phyloP scores from a whole-genome alignment of 2,329 filamentous ascomycete species.

The Claviceps africana region DNA sequence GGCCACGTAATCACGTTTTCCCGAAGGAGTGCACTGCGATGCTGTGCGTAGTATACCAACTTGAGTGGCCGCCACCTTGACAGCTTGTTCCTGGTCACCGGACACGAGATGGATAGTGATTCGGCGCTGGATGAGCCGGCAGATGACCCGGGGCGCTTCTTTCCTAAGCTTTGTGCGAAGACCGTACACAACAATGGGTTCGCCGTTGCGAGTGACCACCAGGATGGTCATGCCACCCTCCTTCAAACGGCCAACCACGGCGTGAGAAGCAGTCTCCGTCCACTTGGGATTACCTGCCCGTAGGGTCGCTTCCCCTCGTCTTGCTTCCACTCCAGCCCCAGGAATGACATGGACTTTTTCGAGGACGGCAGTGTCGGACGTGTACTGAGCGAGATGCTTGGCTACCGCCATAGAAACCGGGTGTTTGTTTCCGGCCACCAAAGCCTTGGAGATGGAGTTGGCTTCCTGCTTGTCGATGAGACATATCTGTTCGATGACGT shows the following conservation, averaged over 20 bases:
- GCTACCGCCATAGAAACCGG: slow-evolving; percentile 35
- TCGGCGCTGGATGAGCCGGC: slow-evolving; percentile 28
- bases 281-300: slow-evolving; percentile 33
- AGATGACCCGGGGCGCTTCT: slow-evolving; percentile 30
- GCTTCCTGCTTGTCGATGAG: slow-evolving; percentile 12
- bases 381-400: slow-evolving; percentile 20
- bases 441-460: slow-evolving; percentile 13
- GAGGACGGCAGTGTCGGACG: slow-evolving; percentile 7
- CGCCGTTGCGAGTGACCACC: slow-evolving; percentile 12
- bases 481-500: slow-evolving; percentile 13
- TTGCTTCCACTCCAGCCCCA: slow-evolving; percentile 26
- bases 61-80: slow-evolving; percentile 33
- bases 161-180: slow-evolving; percentile 24
- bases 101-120: slow-evolving; percentile 41
- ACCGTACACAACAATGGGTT: slow-evolving; percentile 32
- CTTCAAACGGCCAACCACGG: slow-evolving; percentile 10
- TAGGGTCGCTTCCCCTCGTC: slow-evolving; percentile 14
- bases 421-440: slow-evolving; percentile 29
- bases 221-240: slow-evolving; percentile 14
- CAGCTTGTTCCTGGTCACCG: slow-evolving; percentile 38
- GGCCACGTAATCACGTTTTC: slow-evolving; percentile 41
- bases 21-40: slow-evolving; percentile 32
- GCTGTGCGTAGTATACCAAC: slow-evolving; percentile 25
- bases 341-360: slow-evolving; percentile 22
- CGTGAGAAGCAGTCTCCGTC: slow-evolving; percentile 17